Conservation (phyloP, 768 basidiomycete genomes). For the Mycena rebaudengoi region DNA sequence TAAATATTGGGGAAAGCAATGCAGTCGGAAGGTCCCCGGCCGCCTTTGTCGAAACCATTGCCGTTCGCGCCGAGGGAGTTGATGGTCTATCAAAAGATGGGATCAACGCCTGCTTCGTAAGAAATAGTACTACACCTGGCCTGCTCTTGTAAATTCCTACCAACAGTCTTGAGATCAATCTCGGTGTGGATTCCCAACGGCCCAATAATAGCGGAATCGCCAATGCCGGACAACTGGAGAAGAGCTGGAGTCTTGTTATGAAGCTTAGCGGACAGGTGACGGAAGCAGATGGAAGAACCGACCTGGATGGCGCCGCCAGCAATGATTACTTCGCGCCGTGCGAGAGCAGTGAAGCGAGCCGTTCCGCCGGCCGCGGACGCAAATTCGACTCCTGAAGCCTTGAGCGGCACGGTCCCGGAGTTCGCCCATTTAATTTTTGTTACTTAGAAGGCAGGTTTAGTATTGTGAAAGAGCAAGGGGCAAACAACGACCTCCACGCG, state of each 20-base stretch:
- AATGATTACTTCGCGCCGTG: constrained; percentile 59
- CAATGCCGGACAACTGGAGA: constrained; percentile 66
- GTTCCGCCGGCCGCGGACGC: constrained; percentile 46
- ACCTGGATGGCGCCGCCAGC: constrained; percentile 62
- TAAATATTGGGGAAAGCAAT: constrained; percentile 63
- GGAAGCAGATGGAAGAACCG: not conserved
- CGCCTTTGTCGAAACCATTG: constrained; percentile 51
- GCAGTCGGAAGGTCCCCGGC: constrained; percentile 54
- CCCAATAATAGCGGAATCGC: constrained; percentile 53
- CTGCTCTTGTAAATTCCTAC: constrained; percentile 68
- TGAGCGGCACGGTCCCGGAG: constrained; percentile 42
- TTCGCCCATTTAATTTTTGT: constrained; percentile 53
- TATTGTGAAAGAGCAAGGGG: too few species aligned
- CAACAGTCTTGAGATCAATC: constrained; percentile 59
- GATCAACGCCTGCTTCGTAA: not conserved
- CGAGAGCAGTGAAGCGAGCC: constrained; percentile 50
- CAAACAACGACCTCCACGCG: too few species aligned
- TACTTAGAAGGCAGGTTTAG: too few species aligned
- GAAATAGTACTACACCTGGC: constrained; percentile 25
- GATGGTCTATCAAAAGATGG: constrained; percentile 44
- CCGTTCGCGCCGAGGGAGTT: constrained; percentile 49
- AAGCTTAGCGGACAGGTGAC: not conserved
- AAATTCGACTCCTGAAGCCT: constrained; percentile 57
- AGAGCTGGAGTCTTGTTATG: constrained; percentile 51
- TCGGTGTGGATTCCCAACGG: constrained; percentile 55